A percentile compares a stretch with the other conserved stretches of the same genome.
These are phyloP conservation scores for Vanderwaltozyma verrucispora DNA, from an alignment of 805 yeast genomes.

Conservation along the genomic window DNA sequence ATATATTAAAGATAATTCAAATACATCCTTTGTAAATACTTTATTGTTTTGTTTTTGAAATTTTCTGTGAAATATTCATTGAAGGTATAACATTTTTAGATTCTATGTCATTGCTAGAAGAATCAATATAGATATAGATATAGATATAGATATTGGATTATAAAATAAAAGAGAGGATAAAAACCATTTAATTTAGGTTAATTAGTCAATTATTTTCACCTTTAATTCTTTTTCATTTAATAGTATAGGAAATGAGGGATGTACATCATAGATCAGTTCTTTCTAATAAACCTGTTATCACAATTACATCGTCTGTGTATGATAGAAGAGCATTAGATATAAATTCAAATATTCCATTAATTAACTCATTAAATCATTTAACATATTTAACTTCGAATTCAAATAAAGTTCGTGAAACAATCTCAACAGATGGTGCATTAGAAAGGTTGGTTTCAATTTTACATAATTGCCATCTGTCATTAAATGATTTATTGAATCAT, in stretches of 20 bases:
- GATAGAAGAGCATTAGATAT: slow-evolving; percentile 90
- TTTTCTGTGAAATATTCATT: too few species aligned
- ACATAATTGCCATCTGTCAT: slow-evolving; percentile 55
- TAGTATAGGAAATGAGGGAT: slow-evolving; percentile 55
- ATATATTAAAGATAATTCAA: too few species aligned
- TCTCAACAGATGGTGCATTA: slow-evolving; percentile 83
- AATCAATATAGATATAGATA: too few species aligned
- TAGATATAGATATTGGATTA: too few species aligned
- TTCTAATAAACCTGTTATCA: slow-evolving; percentile 83
- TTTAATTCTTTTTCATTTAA: not conserved
- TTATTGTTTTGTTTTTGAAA: too few species aligned
- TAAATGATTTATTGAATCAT: slow-evolving; percentile 12
- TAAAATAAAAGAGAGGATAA: too few species aligned
- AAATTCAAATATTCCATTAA: slow-evolving; percentile 79
- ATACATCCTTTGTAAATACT: too few species aligned
- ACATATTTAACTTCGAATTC: slow-evolving; percentile 80
- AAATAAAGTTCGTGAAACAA: slow-evolving; percentile 82
- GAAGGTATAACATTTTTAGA: too few species aligned
- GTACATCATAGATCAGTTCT: slow-evolving; percentile 72
- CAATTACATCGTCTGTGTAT: slow-evolving; percentile 78
- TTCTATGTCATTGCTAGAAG: too few species aligned
- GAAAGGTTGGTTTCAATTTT: slow-evolving; percentile 79
- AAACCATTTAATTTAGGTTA: too few species aligned
- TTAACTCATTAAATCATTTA: slow-evolving; percentile 82
- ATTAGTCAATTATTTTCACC: not conserved